Conservation (phyloP, 495 filamentous ascomycete species). For the Trypethelium eluteriae region DNA sequence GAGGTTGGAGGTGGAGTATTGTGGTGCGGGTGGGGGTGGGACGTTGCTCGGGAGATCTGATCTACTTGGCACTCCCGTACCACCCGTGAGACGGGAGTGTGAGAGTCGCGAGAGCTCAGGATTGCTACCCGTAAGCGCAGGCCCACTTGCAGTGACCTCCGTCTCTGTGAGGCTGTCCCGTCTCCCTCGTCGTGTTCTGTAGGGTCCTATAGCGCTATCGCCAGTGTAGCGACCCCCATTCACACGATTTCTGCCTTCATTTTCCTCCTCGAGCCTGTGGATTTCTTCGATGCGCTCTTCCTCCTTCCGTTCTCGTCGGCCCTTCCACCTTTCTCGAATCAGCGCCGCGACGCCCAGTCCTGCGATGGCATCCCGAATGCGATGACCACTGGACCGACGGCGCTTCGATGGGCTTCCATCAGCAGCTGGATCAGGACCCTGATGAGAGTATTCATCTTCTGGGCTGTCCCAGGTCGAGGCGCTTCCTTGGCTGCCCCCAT, state of each 20-base stretch:
- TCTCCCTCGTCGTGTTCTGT: not conserved
- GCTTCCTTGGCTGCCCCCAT: not conserved
- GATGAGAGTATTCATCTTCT: constrained; percentile 7
- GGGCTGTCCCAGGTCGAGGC: not conserved
- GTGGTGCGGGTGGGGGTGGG: constrained; percentile 34
- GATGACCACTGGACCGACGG: constrained; percentile 37
- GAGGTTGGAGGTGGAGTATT: constrained; percentile 40
- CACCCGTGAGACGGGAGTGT: not conserved
- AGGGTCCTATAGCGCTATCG: constrained; percentile 18
- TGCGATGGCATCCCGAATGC: constrained; percentile 55
- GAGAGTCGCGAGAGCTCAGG: constrained; percentile 26
- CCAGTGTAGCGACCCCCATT: constrained; percentile 23
- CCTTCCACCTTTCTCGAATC: constrained; percentile 56
- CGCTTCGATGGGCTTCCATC: constrained; percentile 32
- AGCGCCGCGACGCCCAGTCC: constrained; percentile 60
- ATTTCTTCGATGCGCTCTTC: constrained; percentile 57
- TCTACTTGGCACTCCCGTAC: not conserved
- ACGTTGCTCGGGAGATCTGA: constrained; percentile 10
- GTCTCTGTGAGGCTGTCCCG: not conserved
- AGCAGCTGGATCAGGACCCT: constrained; percentile 28
- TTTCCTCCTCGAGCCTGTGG: constrained; percentile 48
- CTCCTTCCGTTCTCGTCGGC: constrained; percentile 53
- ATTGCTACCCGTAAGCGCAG: constrained; percentile 30
- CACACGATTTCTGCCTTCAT: constrained; percentile 45
- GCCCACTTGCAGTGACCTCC: constrained; percentile 1